Conservation (phyloP, 108 stramenopile genomes). For the Cyclotella cryptica region DNA sequence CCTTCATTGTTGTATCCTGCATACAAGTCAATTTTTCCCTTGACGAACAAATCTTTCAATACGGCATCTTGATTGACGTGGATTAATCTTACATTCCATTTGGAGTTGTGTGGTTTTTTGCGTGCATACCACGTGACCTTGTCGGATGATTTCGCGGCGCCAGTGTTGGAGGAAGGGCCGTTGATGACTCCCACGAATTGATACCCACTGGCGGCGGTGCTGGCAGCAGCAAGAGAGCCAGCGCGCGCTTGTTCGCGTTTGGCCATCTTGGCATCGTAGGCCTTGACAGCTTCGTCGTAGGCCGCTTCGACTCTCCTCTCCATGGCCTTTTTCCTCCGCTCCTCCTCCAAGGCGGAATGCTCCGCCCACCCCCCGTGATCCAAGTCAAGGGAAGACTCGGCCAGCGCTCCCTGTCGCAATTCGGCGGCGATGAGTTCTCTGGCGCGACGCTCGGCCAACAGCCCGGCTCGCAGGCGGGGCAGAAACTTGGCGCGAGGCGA, state of each 20-base stretch:
- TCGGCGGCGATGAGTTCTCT: constrained; percentile 58
- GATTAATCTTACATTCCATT: constrained; percentile 83
- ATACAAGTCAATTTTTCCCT: constrained; percentile 84
- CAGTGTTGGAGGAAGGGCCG: constrained; percentile 11
- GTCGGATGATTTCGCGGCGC: not conserved
- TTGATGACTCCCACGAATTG: constrained; percentile 88
- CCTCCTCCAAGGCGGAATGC: constrained; percentile 49
- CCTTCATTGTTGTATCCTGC: constrained; percentile 78
- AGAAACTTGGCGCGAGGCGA: constrained; percentile 67
- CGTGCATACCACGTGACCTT: constrained; percentile 85
- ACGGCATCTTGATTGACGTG: constrained; percentile 88
- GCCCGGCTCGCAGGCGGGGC: constrained; percentile 64
- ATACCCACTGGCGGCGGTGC: constrained; percentile 32
- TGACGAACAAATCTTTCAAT: constrained; percentile 81
- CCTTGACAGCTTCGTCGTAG: constrained; percentile 64
- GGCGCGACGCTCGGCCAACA: constrained; percentile 66
- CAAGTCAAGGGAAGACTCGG: not conserved
- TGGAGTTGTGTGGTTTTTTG: constrained; percentile 68
- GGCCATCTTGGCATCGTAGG: constrained; percentile 49
- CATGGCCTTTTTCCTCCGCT: constrained; percentile 39
- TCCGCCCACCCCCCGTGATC: constrained; percentile 60
- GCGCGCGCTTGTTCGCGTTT: not conserved
- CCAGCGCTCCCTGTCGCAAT: constrained; percentile 27
- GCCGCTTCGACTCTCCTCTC: constrained; percentile 66
- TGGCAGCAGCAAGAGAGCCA: not conserved